Conservation (phyloP, 164 flowering plant species). For the Liquidambar formosana region DNA sequence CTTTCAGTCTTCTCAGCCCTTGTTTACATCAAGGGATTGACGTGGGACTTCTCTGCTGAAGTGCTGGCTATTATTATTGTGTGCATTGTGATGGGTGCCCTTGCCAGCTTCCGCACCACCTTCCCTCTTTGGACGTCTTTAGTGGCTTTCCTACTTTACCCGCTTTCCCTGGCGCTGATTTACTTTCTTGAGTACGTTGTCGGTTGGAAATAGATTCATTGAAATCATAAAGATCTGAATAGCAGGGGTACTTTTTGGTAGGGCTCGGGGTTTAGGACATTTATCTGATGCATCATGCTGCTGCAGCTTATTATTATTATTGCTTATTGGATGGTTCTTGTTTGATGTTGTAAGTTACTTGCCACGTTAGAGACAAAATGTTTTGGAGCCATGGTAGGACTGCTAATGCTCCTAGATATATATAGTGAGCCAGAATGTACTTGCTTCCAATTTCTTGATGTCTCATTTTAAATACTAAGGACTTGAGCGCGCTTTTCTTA, state of each 20-base stretch:
- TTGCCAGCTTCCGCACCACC: slow-evolving; percentile 64
- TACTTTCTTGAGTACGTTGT: slow-evolving; percentile 67
- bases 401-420: too few relatives aligned
- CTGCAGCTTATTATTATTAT: too few relatives aligned
- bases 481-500: too few relatives aligned
- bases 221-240: not conserved
- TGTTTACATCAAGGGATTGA: slow-evolving; percentile 58
- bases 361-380: too few relatives aligned
- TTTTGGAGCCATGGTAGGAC: too few relatives aligned
- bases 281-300: too few relatives aligned
- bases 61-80: slow-evolving; percentile 69
- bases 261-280: not conserved
- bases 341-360: too few relatives aligned
- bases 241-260: not conserved
- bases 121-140: slow-evolving; percentile 76
- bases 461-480: too few relatives aligned
- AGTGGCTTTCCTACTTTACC: slow-evolving; percentile 62
- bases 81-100: slow-evolving; percentile 59
- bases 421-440: too few relatives aligned
- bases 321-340: too few relatives aligned
- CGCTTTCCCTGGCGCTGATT: slow-evolving; percentile 66
- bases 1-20: slow-evolving; percentile 69
- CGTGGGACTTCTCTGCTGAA: slow-evolving; percentile 86
- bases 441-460: too few relatives aligned
- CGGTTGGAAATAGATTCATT: slow-evolving; percentile 58